Base-by-base conservation (phyloP, 129 eudicot species). In the Flaveria robusta region DNA sequence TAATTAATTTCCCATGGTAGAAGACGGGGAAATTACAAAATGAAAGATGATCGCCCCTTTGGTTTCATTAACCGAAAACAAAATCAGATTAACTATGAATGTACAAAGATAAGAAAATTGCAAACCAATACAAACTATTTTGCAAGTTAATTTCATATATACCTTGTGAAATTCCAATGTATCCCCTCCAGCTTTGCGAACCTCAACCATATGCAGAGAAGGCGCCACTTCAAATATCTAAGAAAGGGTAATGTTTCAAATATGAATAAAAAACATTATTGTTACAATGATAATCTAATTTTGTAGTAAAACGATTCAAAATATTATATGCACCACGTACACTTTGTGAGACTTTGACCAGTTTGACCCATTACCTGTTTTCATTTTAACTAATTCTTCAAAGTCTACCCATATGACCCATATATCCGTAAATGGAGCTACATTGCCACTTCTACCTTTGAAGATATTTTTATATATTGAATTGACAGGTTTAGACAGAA, bases 211-310 rank as follows among this genome's bases (percentile, higher is more conserved):
- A 77, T 85, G 86, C 60, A 95, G 83, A 2, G 99, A 95, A 42
- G 99, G 99, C 19, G 99, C 97, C 82, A 95, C 99, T 83, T 95
- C 96, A 75, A 87, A 88, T 39, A 95, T 85, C 99, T 95, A 85
- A 34, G 4, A 75, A 64, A 51, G 29, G 0, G 24, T 50, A 77
- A 66, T 4, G 23, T 6, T 60, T 5, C 22, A 63, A 29, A 62
- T 14, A 62, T 62, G 18, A 14, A 26, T 27, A 27, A 62, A 8
- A 62, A 29, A 62, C 68, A 14, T 16, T 62, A 29, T 27, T 62
- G 68, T 62, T 62, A 5, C 9, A 62, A 60, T 60, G 39, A 13
- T 13, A 60, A 60, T 60, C n/a, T 2, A 59, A 23, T 27, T 59
- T 58, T 58, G 64, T 58, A 22, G 4, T 12, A 23, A 12, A 12